Base-by-base conservation (phyloP, 2,329 filamentous ascomycete species). In the Talaromyces sp. region DNA sequence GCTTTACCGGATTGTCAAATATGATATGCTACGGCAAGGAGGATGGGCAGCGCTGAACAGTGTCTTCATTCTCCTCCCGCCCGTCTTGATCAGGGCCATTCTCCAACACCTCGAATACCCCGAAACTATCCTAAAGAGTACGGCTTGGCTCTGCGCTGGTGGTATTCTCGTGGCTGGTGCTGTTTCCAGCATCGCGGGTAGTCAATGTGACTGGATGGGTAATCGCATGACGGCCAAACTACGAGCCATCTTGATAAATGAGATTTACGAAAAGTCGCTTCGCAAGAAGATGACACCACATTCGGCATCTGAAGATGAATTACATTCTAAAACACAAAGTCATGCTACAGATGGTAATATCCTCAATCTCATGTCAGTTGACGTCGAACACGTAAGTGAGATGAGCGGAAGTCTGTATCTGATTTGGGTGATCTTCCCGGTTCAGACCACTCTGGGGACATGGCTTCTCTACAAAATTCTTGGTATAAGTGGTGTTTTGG, bases 291-390 rank as follows among this genome's bases (percentile, higher is more conserved):
- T 62, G 22, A 33, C 60, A 22, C n/a, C 27, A 15, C 9, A 35
- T 17, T 9, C n/a, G n/a, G n/a, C n/a, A 8, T 8, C 43, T 4
- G 43, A 49, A 37, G n/a, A 41, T 22, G 19, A 19, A 19, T 15
- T 17, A n/a, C n/a, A 11, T 11, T 8, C 27, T 41, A 10, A 11
- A 47, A 15, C 19, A 2, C 22, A 49, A 19, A 10, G 8, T 22
- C 22, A 22, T 9, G 45, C 47, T 19, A 43, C 31, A 15, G 60
- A 62, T 19, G 60, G 60, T 10, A 47, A 35, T 22, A 62, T 62
- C 27, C 37, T 62, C 45, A 54, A 62, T 22, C 60, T 62, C 7
- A 62, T 62, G 60, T 54, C 60, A 3, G 35, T 62, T 5, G 60
- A 62, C 25, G 22, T 47, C 4, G 47, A 54, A 31, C 17, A 52